Evolutionary conservation across 176 grass and related monocot genomes (phyloP).

Genomic region (Oryza officinalis): DNA sequence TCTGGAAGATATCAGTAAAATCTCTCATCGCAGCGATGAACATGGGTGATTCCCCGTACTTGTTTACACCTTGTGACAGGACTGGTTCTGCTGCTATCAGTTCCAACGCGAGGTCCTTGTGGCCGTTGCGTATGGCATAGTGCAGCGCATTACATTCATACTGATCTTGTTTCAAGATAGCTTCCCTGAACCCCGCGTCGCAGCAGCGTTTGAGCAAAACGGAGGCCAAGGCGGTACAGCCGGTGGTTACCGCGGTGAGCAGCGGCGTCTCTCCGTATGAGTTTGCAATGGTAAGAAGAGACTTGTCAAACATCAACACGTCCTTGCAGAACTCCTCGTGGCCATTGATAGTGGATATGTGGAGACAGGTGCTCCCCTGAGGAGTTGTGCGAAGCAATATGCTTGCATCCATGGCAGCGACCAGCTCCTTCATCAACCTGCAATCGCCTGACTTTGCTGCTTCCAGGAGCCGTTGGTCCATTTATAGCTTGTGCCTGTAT

Average conservation of each 20-base stretch:
- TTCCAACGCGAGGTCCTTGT: background rate
- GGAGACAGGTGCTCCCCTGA: background rate
- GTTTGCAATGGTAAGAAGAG: background rate
- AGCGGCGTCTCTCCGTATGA: background rate
- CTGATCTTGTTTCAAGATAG: background rate
- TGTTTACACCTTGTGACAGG: background rate
- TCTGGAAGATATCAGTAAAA: background rate
- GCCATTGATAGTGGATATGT: background rate
- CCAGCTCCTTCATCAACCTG: no score
- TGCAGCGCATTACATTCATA: constrained; percentile 14
- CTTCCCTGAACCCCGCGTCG: background rate
- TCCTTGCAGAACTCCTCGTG: background rate
- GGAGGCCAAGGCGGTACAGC: background rate
- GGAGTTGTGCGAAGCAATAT: background rate
- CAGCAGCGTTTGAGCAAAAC: background rate
- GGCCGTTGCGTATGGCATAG: background rate
- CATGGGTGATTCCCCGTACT: constrained; percentile 21
- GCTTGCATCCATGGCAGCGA: background rate
- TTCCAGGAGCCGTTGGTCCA: no score
- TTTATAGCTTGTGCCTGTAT: no score
- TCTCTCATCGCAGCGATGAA: constrained; percentile 21
- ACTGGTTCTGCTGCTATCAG: background rate
- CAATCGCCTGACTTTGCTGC: no score
- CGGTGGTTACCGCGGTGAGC: background rate
- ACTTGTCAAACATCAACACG: background rate